A percentile compares a stretch with the other conserved stretches of the same genome.
These are phyloP conservation scores for Trichopus zeylanicus DNA, from an alignment of 116 monocot genomes.

Conservation along the genomic window DNA sequence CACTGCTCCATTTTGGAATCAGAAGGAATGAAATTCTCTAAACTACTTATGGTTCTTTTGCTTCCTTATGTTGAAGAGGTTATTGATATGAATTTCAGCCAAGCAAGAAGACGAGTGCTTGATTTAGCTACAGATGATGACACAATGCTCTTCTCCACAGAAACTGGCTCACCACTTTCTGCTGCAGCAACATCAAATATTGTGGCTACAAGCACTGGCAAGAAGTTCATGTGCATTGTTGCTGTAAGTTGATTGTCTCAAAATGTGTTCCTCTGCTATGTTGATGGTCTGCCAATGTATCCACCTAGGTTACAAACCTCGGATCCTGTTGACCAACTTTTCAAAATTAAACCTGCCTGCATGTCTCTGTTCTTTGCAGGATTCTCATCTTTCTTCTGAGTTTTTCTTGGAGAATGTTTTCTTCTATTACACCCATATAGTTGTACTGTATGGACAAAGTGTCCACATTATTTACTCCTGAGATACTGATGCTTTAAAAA, in stretches of 20 bases:
- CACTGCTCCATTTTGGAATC: constrained; percentile 67
- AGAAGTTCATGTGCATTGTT: constrained; percentile 83
- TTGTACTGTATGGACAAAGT: no score
- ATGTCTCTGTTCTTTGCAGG: no score
- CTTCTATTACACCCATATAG: no score
- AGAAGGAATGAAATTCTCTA: constrained; percentile 76
- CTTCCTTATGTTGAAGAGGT: constrained; percentile 86
- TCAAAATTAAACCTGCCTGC: no score
- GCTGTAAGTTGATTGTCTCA: constrained; percentile 36
- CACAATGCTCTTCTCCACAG: constrained; percentile 18
- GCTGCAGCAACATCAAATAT: constrained; percentile 43
- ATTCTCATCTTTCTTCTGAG: no score
- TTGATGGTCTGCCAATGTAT: background rate
- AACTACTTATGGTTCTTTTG: constrained; percentile 76
- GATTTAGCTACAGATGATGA: constrained; percentile 59
- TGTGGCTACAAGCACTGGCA: constrained; percentile 53
- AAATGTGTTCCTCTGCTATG: background rate
- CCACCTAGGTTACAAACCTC: no score
- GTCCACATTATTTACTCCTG: no score
- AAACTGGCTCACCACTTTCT: constrained; percentile 38
- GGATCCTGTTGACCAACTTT: no score
- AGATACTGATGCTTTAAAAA: no score
- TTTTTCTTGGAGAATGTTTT: no score
- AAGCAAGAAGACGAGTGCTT: constrained; percentile 62
- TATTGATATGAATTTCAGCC: constrained; percentile 82